A percentile compares a stretch with the other conserved stretches of the same genome.
Evolutionary conservation across 2,329 filamentous ascomycete species (phyloP).

Genomic region (Penicillium janthinellum): DNA sequence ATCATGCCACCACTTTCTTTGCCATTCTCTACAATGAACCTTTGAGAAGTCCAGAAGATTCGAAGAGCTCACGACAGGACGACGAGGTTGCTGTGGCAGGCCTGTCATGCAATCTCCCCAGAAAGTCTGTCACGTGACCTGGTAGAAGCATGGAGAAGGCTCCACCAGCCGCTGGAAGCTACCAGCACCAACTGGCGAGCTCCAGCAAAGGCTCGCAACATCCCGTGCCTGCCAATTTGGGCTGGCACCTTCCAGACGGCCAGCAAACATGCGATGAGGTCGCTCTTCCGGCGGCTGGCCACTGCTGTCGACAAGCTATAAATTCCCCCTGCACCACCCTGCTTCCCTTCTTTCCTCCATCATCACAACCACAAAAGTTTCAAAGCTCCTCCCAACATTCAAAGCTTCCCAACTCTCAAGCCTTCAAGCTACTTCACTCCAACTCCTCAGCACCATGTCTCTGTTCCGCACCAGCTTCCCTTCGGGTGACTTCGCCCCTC

Average conservation of each 20-base stretch:
- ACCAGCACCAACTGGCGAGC: neutral
- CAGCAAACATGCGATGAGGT: neutral
- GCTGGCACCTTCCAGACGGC: conserved; percentile 5
- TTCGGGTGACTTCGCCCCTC: conserved; percentile 44
- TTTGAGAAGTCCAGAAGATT: neutral
- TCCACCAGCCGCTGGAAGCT: conserved; percentile 13
- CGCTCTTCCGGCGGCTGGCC: neutral
- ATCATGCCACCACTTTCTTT: neutral
- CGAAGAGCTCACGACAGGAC: neutral
- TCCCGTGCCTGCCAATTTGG: neutral
- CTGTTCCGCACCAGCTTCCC: conserved; percentile 35
- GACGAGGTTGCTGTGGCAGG: neutral
- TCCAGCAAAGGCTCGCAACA: neutral
- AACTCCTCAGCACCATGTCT: conserved; percentile 34
- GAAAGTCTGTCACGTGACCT: conserved; percentile 25
- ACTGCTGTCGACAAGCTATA: conserved; percentile 17
- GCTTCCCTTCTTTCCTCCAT: neutral
- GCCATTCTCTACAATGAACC: neutral
- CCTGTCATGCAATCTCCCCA: neutral
- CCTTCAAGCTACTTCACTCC: conserved; percentile 5
- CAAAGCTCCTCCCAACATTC: conserved; percentile 1
- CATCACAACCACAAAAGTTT: neutral
- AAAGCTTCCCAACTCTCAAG: neutral
- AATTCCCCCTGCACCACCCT: conserved; percentile 14
- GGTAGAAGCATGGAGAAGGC: conserved; percentile 28